Base-by-base conservation (phyloP, 2,329 filamentous ascomycete species). In the Stemphylium vesicarium region DNA sequence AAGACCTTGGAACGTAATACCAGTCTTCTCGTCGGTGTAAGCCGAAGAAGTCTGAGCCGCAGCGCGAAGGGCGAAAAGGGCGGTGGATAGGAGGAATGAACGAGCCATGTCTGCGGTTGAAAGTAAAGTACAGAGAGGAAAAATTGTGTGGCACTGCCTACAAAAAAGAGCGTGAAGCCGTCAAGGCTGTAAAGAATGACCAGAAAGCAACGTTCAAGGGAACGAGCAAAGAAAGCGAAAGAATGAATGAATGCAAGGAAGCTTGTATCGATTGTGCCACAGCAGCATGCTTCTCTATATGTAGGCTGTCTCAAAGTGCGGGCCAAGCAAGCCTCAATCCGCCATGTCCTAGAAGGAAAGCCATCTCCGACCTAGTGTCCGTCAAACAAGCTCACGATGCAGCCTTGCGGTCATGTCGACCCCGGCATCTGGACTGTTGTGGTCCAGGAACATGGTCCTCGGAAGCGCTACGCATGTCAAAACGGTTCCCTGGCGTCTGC, bases 1-100 rank as follows among this genome's bases (percentile, higher is more conserved):
- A 49, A 61, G 57, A 39, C 65, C 68, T 42, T 65, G 67, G 70
- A 75, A 75, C 4, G 59, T 68, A 52, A 75, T 75, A 29, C 69
- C 69, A 4, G 63, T 74, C 44, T 70, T 71, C 5, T 62, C 57
- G 45, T 75, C 72, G 2, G 68, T 74, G 53, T 68, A 72, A 4
- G 58, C 56, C 1, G 63, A 46, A 7, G 68, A 63, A 7, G 59
- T 58, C 33, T 74, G 71, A 37, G 70, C 70, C 11, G 57, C 46
- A n/a, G 55, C 63, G 46, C 62, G 57, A 26, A 70, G 57, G 18
- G 62, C 68, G 26, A 72, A 60, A 13, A 72, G 44, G 38, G 65
- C 63, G n/a, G 60, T 58, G 33, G 64, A 63, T 52, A 72, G 55
- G 43, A 70, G 42, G 53, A 68, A 59, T n/a, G 65, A 69, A 47